phyloP scores from a whole-genome alignment of 179 eudicot genomes.

The Beta macrorhiza region DNA sequence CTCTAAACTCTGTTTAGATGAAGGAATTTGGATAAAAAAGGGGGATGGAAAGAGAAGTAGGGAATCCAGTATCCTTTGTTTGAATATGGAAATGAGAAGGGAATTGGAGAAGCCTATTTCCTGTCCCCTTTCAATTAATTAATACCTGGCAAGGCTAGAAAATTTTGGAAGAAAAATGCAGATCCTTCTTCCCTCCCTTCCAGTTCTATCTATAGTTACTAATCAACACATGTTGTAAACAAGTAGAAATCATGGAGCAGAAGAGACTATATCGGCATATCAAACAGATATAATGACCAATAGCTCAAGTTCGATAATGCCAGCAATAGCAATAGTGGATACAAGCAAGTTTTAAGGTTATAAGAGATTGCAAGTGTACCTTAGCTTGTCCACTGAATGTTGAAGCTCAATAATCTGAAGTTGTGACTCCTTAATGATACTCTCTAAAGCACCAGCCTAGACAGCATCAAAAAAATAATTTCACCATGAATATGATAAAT shows the following conservation, averaged over 20 bases:
- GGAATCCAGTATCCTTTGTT: neutral
- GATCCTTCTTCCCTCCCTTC: neutral
- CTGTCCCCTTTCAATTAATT: neutral
- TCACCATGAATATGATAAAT: constrained; percentile 2
- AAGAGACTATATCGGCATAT: neutral
- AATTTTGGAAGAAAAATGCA: neutral
- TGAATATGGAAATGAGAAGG: neutral
- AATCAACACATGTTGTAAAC: neutral
- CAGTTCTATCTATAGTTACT: neutral
- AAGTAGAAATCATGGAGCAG: neutral
- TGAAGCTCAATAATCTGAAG: constrained; percentile 87
- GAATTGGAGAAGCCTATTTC: neutral
- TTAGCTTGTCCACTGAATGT: constrained; percentile 81
- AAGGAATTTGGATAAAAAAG: neutral
- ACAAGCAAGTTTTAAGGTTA: neutral
- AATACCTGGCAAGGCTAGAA: neutral
- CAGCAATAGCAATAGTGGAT: neutral
- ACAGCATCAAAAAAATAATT: constrained; percentile 17
- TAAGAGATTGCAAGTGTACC: constrained; percentile 42
- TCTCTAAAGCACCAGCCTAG: constrained; percentile 98
- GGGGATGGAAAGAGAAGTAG: neutral
- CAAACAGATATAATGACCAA: constrained; percentile 1
- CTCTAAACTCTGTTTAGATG: neutral
- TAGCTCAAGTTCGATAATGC: neutral
- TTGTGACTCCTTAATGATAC: constrained; percentile 88